These are phyloP conservation scores for Leavenworthia alabamica DNA, from an alignment of 345 rosid species.

Conservation along the genomic window DNA sequence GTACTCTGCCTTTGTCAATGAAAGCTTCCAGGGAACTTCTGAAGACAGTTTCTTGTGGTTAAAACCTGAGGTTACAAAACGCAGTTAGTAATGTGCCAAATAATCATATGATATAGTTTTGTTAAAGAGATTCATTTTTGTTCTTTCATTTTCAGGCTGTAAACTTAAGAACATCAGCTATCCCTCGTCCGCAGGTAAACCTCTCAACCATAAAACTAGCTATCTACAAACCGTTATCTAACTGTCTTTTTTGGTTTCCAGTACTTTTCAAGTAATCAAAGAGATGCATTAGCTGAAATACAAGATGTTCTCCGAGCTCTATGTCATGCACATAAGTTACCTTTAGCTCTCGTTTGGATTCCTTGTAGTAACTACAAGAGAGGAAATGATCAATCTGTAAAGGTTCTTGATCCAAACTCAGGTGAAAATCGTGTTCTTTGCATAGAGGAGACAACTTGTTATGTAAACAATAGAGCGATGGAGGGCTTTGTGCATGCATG, in stretches of 20 bases:
- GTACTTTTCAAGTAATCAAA: conserved; percentile 67
- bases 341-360: conserved; percentile 83
- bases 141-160: conserved; percentile 61
- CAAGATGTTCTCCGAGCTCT: conserved; percentile 74
- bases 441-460: conserved; percentile 68
- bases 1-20: conserved; percentile 25
- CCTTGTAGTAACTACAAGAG: conserved; percentile 36
- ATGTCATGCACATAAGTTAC: conserved; percentile 85
- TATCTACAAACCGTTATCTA: neutral
- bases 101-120: neutral
- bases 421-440: conserved; percentile 52
- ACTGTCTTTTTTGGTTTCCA: conserved; percentile 31
- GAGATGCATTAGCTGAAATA: conserved; percentile 77
- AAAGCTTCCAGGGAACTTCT: conserved; percentile 13
- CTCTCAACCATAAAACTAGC: neutral
- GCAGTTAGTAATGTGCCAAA: neutral
- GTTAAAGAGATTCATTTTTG: conserved; percentile 13
- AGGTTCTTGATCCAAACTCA: conserved; percentile 33
- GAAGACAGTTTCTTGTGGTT: conserved; percentile 25
- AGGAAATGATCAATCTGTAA: conserved; percentile 35
- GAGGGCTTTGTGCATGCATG: conserved; percentile 80
- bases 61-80: conserved; percentile 22
- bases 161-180: conserved; percentile 48
- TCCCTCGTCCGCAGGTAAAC: conserved; percentile 44
- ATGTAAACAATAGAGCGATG: conserved; percentile 63